Evolutionary conservation across 2,329 filamentous ascomycete genomes (phyloP).

Genomic region (Calonectria leucothoes): DNA sequence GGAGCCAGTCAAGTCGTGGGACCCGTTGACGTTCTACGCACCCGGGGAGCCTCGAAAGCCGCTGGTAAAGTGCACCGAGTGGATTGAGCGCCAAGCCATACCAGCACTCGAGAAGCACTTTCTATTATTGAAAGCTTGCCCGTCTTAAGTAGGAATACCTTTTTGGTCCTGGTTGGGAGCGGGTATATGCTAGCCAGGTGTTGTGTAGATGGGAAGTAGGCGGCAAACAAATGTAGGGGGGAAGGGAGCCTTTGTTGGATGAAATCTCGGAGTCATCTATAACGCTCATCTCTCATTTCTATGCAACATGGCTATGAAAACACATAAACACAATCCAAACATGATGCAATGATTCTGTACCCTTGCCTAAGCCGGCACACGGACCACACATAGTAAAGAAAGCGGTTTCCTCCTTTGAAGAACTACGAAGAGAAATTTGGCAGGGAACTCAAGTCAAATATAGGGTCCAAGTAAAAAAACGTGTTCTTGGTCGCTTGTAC

Average conservation of each 20-base stretch:
- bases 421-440: not conserved
- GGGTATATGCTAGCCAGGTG: not conserved
- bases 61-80: slow-evolving; percentile 19
- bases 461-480: no score
- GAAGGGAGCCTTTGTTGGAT: not conserved
- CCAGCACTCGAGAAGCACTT: not conserved
- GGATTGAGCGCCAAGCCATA: slow-evolving; percentile 17
- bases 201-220: not conserved
- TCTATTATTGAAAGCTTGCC: not conserved
- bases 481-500: no score
- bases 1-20: slow-evolving; percentile 13
- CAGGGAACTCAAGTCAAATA: not conserved
- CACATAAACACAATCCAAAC: not conserved
- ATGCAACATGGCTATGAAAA: not conserved
- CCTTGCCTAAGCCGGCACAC: no score
- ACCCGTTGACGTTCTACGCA: slow-evolving; percentile 7
- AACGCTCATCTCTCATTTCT: not conserved
- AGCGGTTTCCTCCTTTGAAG: not conserved
- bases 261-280: not conserved
- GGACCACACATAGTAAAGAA: not conserved
- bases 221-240: no score
- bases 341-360: not conserved
- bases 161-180: not conserved
- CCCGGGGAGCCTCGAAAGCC: not conserved
- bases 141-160: not conserved